Evolutionary conservation across 805 yeast genomes (phyloP).

Genomic region (Starmerella asiatica): DNA sequence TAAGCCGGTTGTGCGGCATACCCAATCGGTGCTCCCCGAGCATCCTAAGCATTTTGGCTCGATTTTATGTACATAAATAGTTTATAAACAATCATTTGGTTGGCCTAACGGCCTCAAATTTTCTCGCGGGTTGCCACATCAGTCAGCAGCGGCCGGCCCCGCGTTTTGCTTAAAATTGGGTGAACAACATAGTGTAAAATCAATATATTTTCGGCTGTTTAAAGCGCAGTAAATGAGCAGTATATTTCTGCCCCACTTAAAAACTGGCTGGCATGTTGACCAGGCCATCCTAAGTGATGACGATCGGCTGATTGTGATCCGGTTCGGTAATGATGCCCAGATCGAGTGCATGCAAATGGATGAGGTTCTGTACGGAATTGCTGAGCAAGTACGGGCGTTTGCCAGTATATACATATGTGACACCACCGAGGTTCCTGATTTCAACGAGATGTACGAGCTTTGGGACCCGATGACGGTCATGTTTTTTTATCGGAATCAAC

Average conservation of each 20-base stretch:
- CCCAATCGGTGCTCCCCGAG: too few relatives aligned
- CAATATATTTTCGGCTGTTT: too few relatives aligned
- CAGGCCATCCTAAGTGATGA: constrained; percentile 87
- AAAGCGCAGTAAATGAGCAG: constrained; percentile 79
- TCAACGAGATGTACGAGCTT: constrained; percentile 77
- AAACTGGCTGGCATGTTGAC: constrained; percentile 93
- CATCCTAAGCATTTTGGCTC: too few relatives aligned
- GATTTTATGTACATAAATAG: constrained; percentile 3
- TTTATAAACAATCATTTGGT: too few relatives aligned
- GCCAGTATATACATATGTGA: constrained; percentile 84
- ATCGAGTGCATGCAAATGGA: constrained; percentile 82
- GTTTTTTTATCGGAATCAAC: constrained; percentile 85
- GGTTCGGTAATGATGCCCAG: constrained; percentile 73
- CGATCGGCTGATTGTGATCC: constrained; percentile 69
- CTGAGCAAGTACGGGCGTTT: constrained; percentile 75
- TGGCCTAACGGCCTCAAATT: background rate
- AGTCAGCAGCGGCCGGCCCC: background rate
- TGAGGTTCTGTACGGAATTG: constrained; percentile 62
- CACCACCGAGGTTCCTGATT: constrained; percentile 78
- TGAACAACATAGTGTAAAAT: too few relatives aligned
- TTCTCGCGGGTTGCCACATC: background rate
- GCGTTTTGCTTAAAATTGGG: too few relatives aligned
- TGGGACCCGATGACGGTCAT: constrained; percentile 84
- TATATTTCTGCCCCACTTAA: constrained; percentile 65
- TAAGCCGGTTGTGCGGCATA: background rate